Conservation (phyloP, 495 filamentous ascomycete species). For the Aspergillus bridgeri region DNA sequence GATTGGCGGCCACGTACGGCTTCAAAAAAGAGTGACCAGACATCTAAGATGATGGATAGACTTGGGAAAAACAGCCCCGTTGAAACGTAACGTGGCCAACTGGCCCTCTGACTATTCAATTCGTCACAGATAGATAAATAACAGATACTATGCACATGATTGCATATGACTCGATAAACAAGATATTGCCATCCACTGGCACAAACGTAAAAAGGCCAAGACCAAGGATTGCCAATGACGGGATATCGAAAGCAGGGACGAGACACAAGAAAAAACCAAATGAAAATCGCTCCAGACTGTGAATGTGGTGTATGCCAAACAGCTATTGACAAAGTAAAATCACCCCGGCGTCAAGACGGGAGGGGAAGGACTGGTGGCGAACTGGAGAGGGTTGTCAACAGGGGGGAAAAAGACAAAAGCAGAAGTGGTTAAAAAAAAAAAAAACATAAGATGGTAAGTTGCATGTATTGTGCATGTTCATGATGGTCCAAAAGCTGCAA, state of each 20-base stretch:
- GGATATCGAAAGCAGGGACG: constrained; percentile 13
- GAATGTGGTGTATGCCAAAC: constrained; percentile 14
- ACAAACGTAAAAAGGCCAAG: constrained; percentile 11
- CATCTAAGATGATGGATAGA: neutral
- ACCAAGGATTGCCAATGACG: constrained; percentile 13
- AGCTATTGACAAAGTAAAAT: constrained; percentile 35
- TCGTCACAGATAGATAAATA: constrained; percentile 6
- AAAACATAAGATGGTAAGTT: constrained; percentile 8
- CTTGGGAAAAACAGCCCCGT: no score
- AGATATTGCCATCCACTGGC: constrained; percentile 7
- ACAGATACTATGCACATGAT: constrained; percentile 15
- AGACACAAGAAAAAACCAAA: constrained; percentile 20
- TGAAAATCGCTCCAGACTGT: constrained; percentile 11
- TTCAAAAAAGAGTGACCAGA: constrained; percentile 22
- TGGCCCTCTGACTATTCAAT: neutral
- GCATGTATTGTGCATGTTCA: neutral
- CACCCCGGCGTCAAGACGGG: constrained; percentile 25
- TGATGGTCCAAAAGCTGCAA: constrained; percentile 32
- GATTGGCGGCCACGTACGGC: constrained; percentile 73
- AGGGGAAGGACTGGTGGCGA: no score
- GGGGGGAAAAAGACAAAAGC: constrained; percentile 14
- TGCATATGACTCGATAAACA: constrained; percentile 20
- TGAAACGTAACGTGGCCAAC: neutral
- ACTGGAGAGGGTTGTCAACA: constrained; percentile 1
- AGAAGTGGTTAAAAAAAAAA: constrained; percentile 18